Conservation (phyloP, 331 rosid species). For the Rhamnella rubrinervis region DNA sequence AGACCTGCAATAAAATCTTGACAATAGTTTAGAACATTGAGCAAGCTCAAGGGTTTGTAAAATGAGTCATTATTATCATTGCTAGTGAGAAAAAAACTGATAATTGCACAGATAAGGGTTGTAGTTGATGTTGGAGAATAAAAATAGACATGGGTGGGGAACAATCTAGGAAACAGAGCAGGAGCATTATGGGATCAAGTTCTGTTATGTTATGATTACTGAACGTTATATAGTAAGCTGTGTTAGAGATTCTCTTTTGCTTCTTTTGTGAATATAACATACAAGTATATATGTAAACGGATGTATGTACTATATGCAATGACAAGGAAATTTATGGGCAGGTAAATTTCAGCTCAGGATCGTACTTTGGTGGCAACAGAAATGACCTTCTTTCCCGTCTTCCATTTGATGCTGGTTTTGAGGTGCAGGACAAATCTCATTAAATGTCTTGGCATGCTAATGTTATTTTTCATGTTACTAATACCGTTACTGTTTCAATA, state of each 20-base stretch:
- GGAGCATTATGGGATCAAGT: background rate
- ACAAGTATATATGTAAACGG: background rate
- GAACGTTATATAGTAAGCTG: constrained; percentile 1
- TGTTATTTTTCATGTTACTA: constrained; percentile 3
- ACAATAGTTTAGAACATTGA: background rate
- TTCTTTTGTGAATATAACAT: background rate
- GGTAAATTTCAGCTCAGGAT: constrained; percentile 98
- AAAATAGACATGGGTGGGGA: constrained; percentile 1
- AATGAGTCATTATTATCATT: background rate
- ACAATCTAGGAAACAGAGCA: background rate
- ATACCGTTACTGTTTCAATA: background rate
- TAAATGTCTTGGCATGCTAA: background rate
- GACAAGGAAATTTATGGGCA: constrained; percentile 35
- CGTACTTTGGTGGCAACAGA: constrained; percentile 64
- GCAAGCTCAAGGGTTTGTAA: background rate
- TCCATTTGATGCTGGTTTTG: constrained; percentile 96
- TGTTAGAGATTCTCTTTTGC: constrained; percentile 5
- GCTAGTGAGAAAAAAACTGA: background rate
- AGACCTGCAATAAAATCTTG: background rate
- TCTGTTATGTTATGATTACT: constrained; percentile 3
- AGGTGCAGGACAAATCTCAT: constrained; percentile 46
- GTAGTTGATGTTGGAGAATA: background rate
- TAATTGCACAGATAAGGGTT: constrained; percentile 5
- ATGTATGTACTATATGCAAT: constrained; percentile 19
- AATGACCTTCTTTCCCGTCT: constrained; percentile 56